These are phyloP conservation scores for Aspergillus candidus DNA, from an alignment of 2,329 filamentous ascomycete species.

Conservation along the genomic window DNA sequence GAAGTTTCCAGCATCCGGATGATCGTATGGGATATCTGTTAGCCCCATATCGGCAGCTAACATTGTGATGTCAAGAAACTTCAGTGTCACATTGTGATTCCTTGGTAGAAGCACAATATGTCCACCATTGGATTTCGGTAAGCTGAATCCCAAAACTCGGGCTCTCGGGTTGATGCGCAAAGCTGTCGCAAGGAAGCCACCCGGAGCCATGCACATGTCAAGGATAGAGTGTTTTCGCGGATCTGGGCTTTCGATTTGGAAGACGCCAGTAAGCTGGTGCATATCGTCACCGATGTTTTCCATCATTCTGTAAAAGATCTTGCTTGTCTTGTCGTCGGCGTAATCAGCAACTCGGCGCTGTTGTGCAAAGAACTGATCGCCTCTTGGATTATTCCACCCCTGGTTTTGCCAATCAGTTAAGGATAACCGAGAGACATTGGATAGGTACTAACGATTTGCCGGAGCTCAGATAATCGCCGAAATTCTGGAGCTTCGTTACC, in stretches of 20 bases:
- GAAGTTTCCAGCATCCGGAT: constrained; percentile 19
- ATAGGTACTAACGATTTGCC: not conserved
- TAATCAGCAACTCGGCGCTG: constrained; percentile 8
- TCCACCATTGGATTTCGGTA: constrained; percentile 2
- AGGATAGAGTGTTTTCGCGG: constrained; percentile 31
- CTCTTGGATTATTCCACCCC: constrained; percentile 5
- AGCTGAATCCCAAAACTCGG: constrained; percentile 12
- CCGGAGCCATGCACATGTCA: constrained; percentile 53
- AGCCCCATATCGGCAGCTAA: constrained; percentile 43
- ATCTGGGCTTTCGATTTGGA: constrained; percentile 5
- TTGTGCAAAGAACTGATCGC: constrained; percentile 6
- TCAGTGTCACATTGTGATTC: constrained; percentile 8
- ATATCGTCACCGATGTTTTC: constrained; percentile 6
- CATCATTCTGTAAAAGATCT: constrained; percentile 9
- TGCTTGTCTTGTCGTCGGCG: constrained; percentile 1
- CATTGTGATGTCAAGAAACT: constrained; percentile 47
- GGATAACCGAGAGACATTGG: not conserved
- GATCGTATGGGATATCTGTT: constrained; percentile 13
- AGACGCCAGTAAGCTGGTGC: constrained; percentile 3
- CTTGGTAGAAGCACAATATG: constrained; percentile 1
- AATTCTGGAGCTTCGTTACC: constrained; percentile 1
- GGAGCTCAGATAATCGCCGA: constrained; percentile 3
- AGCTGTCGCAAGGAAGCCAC: constrained; percentile 43
- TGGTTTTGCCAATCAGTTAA: not conserved
- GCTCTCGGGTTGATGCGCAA: constrained; percentile 34